Base-by-base conservation (phyloP, 805 yeast species). In the Cyberlindnera petersonii region DNA sequence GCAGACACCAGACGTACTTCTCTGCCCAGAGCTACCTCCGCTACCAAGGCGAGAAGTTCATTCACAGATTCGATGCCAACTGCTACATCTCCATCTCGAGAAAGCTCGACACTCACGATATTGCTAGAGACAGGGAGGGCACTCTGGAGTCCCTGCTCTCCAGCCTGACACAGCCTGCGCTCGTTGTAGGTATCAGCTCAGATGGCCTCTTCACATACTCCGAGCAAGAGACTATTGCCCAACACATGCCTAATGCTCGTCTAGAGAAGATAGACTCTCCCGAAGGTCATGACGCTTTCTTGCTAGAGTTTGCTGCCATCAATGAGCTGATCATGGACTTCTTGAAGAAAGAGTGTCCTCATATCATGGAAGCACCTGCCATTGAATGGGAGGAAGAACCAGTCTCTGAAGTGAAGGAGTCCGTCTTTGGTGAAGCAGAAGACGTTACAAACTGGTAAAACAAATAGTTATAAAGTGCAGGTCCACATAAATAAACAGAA, bases 261-360 rank as follows among this genome's bases (percentile, higher is more conserved):
- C 66, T 93, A 48, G 78, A 80, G 49, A 77, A 79, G 52, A 80
- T 93, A 30, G 77, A 84, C 46, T 88, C 97, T 1, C 93, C 91
- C 10, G 98, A 93, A 53, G 98, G 98, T 14, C 98, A 93, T 57
- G 98, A 93, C 66, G 98, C 98, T 3, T 93, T 93, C 57, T 65
- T 93, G 44, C 69, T 93, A 33, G 98, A 93, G 61, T 93, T 93
- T 60, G 82, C 77, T 35, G 77, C 79, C 36, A 87, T 93, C 41
- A 86, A 93, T 59, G 68, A 74, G 26, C 68, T 82, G 47, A 78
- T 94, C 37, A 63, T 75, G 31, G 75, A 74, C 4, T 93, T 91
- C 61, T 69, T 91, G 54, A 64, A 62, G 18, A 61, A 65, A 28
- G 68, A 79, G 40, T 63, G 82, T 39, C 71, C 79, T 2, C 84